Conservation (phyloP, 495 filamentous ascomycete genomes). For the Evernia prunastri region DNA sequence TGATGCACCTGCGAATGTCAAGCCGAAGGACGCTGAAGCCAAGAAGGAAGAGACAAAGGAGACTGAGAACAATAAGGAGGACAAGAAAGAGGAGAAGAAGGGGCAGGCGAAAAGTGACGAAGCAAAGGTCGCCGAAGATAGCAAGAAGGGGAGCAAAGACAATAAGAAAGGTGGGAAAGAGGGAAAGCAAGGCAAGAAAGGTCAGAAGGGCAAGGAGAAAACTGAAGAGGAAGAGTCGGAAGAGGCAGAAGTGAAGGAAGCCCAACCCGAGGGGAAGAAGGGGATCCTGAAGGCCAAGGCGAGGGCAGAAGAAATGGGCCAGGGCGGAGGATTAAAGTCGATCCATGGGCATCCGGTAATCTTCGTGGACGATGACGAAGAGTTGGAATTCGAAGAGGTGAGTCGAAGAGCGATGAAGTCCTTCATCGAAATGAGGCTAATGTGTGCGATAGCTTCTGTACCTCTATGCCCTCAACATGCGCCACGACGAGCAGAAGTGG, state of each 20-base stretch:
- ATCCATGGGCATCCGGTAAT: conserved; percentile 18
- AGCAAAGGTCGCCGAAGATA: background rate
- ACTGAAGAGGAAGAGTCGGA: background rate
- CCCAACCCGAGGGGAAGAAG: background rate
- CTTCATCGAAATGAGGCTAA: background rate
- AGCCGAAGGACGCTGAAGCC: background rate
- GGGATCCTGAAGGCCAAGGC: conserved; percentile 7
- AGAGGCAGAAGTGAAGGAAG: background rate
- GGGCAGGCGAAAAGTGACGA: conserved; percentile 4
- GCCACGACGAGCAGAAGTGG: conserved; percentile 22
- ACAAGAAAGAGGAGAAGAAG: conserved; percentile 1
- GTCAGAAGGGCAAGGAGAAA: conserved; percentile 7
- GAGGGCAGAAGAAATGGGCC: conserved; percentile 1
- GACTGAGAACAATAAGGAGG: background rate
- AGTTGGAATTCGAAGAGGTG: conserved; percentile 22
- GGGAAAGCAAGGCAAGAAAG: conserved; percentile 12
- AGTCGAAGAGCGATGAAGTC: background rate
- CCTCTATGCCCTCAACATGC: conserved; percentile 16
- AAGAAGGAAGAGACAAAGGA: background rate
- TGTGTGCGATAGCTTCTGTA: conserved; percentile 13
- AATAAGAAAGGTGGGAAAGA: conserved; percentile 3
- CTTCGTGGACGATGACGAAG: conserved; percentile 19
- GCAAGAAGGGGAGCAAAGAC: conserved; percentile 7
- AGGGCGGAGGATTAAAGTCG: conserved; percentile 7
- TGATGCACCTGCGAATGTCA: conserved; percentile 3